These are phyloP conservation scores for Ascochyta koolunga DNA, from an alignment of 2,329 filamentous ascomycete species.

Conservation along the genomic window DNA sequence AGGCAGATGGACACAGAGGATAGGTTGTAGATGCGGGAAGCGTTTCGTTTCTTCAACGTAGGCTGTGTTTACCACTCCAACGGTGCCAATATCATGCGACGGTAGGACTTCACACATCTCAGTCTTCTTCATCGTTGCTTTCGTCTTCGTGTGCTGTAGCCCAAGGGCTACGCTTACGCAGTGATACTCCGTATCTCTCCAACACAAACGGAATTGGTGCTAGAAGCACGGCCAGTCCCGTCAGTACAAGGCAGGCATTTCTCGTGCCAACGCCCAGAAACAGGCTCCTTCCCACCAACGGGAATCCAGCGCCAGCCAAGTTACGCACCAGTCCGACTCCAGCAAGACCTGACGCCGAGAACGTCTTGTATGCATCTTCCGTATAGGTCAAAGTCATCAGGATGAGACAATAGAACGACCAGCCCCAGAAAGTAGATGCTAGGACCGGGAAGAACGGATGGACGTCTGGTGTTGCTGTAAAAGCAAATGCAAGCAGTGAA, in stretches of 20 bases:
- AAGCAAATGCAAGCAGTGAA: conserved; percentile 47
- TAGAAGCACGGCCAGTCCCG: conserved; percentile 34
- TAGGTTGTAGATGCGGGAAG: too few relatives aligned
- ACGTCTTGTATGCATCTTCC: conserved; percentile 56
- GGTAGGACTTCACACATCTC: background rate
- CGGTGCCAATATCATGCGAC: background rate
- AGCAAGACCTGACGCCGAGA: conserved; percentile 51
- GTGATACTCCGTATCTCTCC: conserved; percentile 38
- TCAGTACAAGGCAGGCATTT: conserved; percentile 40
- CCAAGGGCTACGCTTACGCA: conserved; percentile 49
- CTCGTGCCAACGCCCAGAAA: conserved; percentile 40
- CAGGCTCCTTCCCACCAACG: conserved; percentile 38
- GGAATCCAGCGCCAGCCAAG: conserved; percentile 45
- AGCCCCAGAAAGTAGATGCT: conserved; percentile 57
- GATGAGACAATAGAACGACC: conserved; percentile 58
- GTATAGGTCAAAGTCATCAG: conserved; percentile 58
- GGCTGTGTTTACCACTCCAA: background rate
- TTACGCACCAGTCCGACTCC: conserved; percentile 50
- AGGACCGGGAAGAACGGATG: conserved; percentile 55
- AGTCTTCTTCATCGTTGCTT: conserved; percentile 23
- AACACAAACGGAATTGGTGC: conserved; percentile 45
- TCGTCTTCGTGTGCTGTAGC: conserved; percentile 47
- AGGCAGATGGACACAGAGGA: conserved; percentile 13
- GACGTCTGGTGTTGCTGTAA: conserved; percentile 34
- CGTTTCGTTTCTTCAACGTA: too few relatives aligned